Evolutionary conservation across 2,329 filamentous ascomycete genomes (phyloP).

Genomic region (Fusarium kyushuense): DNA sequence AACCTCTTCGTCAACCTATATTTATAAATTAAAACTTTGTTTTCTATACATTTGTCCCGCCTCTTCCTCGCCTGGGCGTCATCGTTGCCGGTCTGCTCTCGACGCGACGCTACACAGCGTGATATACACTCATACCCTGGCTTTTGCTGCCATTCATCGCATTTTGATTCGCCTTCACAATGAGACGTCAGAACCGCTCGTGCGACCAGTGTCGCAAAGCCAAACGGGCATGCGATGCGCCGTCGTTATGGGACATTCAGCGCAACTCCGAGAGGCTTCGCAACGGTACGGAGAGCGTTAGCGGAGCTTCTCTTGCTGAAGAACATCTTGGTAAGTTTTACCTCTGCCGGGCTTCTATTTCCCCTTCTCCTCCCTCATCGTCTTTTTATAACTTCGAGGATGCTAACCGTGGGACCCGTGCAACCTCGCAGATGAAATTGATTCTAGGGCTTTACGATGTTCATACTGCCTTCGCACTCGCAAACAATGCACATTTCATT

Average conservation of each 20-base stretch:
- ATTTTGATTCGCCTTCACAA: conserved; percentile 20
- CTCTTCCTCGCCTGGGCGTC: neutral
- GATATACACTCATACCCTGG: conserved; percentile 16
- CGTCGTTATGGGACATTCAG: conserved; percentile 48
- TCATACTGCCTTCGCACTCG: conserved; percentile 48
- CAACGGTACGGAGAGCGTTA: conserved; percentile 36
- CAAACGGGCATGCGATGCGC: conserved; percentile 48
- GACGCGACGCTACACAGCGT: conserved; percentile 26
- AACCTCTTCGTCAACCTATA: conserved; percentile 22
- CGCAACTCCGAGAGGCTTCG: conserved; percentile 46
- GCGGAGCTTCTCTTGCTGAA: conserved; percentile 44
- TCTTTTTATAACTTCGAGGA: conserved; percentile 33
- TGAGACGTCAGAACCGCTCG: conserved; percentile 49
- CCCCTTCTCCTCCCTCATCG: conserved; percentile 19
- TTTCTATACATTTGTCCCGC: neutral
- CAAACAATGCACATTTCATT: conserved; percentile 48
- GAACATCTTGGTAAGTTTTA: conserved; percentile 46
- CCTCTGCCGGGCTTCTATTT: neutral
- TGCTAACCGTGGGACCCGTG: conserved; percentile 43
- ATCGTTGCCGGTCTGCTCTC: conserved; percentile 20
- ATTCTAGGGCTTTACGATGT: conserved; percentile 47
- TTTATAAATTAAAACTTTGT: conserved; percentile 18
- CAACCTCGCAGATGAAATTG: conserved; percentile 46
- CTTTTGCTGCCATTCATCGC: conserved; percentile 8
- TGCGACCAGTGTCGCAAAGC: conserved; percentile 49